phyloP scores from a whole-genome alignment of 768 basidiomycete species.

The Xanthoconium stramineum region DNA sequence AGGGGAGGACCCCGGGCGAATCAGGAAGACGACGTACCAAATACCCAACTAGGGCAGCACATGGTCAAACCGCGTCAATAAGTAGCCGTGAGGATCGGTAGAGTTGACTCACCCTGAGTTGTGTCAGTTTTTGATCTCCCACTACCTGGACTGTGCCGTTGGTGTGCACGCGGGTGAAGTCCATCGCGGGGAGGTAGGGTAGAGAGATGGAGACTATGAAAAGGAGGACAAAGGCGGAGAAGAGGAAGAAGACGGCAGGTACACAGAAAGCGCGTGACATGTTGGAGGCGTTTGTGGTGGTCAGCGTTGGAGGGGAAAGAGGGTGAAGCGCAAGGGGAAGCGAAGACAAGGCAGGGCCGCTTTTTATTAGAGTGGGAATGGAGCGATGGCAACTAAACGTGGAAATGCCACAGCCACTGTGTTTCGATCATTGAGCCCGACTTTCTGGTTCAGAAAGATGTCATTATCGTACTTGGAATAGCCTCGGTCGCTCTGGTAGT shows the following conservation, averaged over 20 bases:
- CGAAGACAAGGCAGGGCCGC: not conserved
- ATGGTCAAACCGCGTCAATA: slow-evolving; percentile 5
- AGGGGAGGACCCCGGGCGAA: not conserved
- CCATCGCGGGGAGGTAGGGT: slow-evolving; percentile 63
- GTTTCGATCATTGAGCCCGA: too few relatives aligned
- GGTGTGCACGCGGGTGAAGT: slow-evolving; percentile 61
- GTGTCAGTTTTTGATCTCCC: slow-evolving; percentile 31
- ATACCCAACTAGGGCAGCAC: slow-evolving; percentile 55
- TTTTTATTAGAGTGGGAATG: slow-evolving; percentile 20
- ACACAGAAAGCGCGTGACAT: slow-evolving; percentile 58
- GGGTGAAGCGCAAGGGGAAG: slow-evolving; percentile 1
- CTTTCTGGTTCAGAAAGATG: too few relatives aligned
- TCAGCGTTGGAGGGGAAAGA: slow-evolving; percentile 1
- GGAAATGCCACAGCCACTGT: slow-evolving; percentile 1
- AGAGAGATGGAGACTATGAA: slow-evolving; percentile 70
- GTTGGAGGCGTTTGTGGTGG: not conserved
- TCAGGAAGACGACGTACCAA: slow-evolving; percentile 44
- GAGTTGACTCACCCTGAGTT: slow-evolving; percentile 52
- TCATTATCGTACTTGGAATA: too few relatives aligned
- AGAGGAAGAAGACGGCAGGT: slow-evolving; percentile 55
- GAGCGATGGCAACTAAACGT: not conserved
- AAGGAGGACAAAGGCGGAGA: slow-evolving; percentile 61
- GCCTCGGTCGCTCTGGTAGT: too few relatives aligned
- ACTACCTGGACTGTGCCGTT: slow-evolving; percentile 26
- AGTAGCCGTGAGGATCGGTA: not conserved